These are phyloP conservation scores for Cyclocybe cylindracea DNA, from an alignment of 768 basidiomycete genomes.

Conservation along the genomic window DNA sequence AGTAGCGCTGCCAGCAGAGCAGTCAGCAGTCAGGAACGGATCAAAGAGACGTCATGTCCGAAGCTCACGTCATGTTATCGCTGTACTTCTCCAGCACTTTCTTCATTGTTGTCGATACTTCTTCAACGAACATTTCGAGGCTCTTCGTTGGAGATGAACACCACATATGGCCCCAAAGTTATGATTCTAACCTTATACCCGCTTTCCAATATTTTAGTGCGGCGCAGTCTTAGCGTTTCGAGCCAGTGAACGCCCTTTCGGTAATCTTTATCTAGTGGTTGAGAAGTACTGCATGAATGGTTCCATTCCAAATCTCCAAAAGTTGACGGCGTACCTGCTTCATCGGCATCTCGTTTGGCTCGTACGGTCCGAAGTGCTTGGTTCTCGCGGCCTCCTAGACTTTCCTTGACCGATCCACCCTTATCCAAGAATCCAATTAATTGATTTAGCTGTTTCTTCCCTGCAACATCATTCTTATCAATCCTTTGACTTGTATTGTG, in stretches of 20 bases:
- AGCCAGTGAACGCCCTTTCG: slow-evolving; percentile 88
- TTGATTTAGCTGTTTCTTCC: slow-evolving; percentile 86
- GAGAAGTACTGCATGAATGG: neutral
- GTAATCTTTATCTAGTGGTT: slow-evolving; percentile 78
- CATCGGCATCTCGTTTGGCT: slow-evolving; percentile 87
- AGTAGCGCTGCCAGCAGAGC: slow-evolving; percentile 59
- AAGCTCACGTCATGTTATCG: slow-evolving; percentile 75
- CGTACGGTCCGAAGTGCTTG: slow-evolving; percentile 74
- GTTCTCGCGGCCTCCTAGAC: slow-evolving; percentile 58
- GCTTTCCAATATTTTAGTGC: slow-evolving; percentile 79
- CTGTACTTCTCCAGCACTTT: slow-evolving; percentile 69
- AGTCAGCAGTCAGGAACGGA: neutral
- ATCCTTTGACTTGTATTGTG: neutral
- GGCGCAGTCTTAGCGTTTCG: slow-evolving; percentile 83
- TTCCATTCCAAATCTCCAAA: neutral
- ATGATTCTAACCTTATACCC: slow-evolving; percentile 68
- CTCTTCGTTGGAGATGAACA: slow-evolving; percentile 41
- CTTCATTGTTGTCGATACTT: slow-evolving; percentile 67
- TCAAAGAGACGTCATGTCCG: neutral
- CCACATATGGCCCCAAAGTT: neutral
- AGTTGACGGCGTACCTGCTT: slow-evolving; percentile 64
- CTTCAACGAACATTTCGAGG: slow-evolving; percentile 75
- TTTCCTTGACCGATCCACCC: slow-evolving; percentile 63
- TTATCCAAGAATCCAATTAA: slow-evolving; percentile 86
- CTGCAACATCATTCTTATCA: slow-evolving; percentile 31